Conservation (phyloP, 192 early-diverging fungal genomes). For the Backusella morwellensis region DNA sequence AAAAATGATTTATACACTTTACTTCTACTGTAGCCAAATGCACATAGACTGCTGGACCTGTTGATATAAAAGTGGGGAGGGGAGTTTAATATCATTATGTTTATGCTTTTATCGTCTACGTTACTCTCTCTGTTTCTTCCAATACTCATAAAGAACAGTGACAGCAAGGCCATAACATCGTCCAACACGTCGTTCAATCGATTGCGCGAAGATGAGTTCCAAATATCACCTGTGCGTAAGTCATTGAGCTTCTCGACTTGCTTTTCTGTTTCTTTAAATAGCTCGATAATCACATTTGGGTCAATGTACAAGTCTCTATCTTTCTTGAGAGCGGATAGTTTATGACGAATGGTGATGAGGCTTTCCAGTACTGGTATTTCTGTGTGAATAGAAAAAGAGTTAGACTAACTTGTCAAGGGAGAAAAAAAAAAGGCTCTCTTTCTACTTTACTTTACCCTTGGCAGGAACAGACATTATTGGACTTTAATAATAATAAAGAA, state of each 20-base stretch:
- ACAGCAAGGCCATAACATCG: conserved; percentile 74
- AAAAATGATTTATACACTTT: conserved; percentile 20
- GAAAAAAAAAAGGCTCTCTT: neutral
- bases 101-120: neutral
- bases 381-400: neutral
- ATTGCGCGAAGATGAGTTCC: conserved; percentile 31
- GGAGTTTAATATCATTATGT: neutral
- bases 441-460: neutral
- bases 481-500: neutral
- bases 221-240: conserved; percentile 20
- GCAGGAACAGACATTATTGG: neutral
- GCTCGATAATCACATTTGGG: conserved; percentile 55
- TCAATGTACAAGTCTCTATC: conserved; percentile 69
- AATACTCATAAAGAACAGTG: conserved; percentile 72
- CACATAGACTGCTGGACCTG: conserved; percentile 66
- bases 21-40: conserved; percentile 76
- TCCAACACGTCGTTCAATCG: conserved; percentile 70
- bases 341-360: conserved; percentile 67
- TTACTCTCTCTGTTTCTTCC: conserved; percentile 72
- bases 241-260: conserved; percentile 41
- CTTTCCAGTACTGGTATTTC: conserved; percentile 67
- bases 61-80: neutral
- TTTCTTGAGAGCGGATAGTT: conserved; percentile 70
- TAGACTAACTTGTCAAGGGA: neutral
- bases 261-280: conserved; percentile 63